Base-by-base conservation (phyloP, 208 protist genomes). In the Trypanosoma mega region DNA sequence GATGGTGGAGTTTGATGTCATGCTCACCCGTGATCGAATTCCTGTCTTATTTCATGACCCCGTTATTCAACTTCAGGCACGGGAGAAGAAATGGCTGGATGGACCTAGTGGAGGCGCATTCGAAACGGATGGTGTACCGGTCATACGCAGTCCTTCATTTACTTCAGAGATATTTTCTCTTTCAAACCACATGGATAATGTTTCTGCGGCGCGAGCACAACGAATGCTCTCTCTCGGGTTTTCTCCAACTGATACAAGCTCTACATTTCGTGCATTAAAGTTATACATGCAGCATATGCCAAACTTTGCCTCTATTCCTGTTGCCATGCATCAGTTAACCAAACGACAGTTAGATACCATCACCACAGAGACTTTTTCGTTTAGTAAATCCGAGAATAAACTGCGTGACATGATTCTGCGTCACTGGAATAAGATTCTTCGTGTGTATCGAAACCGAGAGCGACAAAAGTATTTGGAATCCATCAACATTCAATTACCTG, bases 1-100 rank as follows among this genome's bases (percentile, higher is more conserved):
- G 7, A 88, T 87, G 78, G 76, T 93, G 20, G 82, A 93, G 67
- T 82, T 93, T 39, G 86, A 93, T 49, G 86, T 93, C 26, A 90
- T 90, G 86, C 73, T 90, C n/a, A 89, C 86, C 9, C 60, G 56
- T 18, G 86, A 93, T 54, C 73, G 81, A 21, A 65, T 90, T 33
- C 86, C 86, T 0, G 74, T 93, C 37, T 68, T 90, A 45, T 87
- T 90, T 62, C 86, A 93, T 68, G 86, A 93, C 46, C 80, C 86
- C 0, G 51, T 93, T 11, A 69, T 93, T 41, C 72, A 87, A 51
- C 57, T 93, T 27, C 74, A 84, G 55, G 86, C 82, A 56, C 55
- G 72, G n/a, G 69, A 46, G 33, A 70, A 76, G 46, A 27, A 54
- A 62, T 49, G 63, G 63, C 26, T 31, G 50, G 6, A 53, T 68